A percentile compares a stretch with the other conserved stretches of the same genome.
phyloP scores from a whole-genome alignment of 1,284 basidiomycete species.

The Ganoderma boninense region DNA sequence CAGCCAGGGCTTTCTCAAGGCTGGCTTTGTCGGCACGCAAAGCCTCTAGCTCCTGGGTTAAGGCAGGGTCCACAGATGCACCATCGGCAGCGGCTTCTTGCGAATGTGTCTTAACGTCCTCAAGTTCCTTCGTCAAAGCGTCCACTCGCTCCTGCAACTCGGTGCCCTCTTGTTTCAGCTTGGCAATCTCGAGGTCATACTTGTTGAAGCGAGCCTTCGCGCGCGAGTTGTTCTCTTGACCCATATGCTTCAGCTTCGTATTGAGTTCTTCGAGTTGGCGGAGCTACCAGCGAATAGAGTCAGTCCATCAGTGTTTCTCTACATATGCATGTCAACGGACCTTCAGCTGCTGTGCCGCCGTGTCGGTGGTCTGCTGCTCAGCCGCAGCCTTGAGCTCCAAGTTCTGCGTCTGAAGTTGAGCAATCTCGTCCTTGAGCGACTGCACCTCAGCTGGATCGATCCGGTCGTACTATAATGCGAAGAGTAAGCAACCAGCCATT shows the following conservation, averaged over 20 bases:
- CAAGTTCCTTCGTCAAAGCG: slow-evolving; percentile 43
- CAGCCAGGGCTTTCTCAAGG: slow-evolving; percentile 50
- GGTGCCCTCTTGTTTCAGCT: slow-evolving; percentile 42
- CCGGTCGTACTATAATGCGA: slow-evolving; percentile 74
- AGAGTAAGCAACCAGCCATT: not conserved
- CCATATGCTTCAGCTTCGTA: slow-evolving; percentile 40
- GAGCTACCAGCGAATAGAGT: not conserved
- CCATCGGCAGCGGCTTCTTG: slow-evolving; percentile 29
- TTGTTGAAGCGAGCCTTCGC: slow-evolving; percentile 43
- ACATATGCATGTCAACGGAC: slow-evolving; percentile 17
- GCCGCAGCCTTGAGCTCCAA: slow-evolving; percentile 48
- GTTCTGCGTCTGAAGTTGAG: slow-evolving; percentile 58
- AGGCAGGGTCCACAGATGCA: slow-evolving; percentile 33
- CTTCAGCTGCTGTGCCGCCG: slow-evolving; percentile 31
- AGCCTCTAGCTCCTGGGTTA: slow-evolving; percentile 47
- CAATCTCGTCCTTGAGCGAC: slow-evolving; percentile 78
- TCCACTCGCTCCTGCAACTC: slow-evolving; percentile 41
- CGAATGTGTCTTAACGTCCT: slow-evolving; percentile 40
- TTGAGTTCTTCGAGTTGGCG: slow-evolving; percentile 17
- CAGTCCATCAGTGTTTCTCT: not conserved
- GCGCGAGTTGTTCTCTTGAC: slow-evolving; percentile 44
- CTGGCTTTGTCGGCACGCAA: slow-evolving; percentile 52
- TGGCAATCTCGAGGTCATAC: slow-evolving; percentile 47
- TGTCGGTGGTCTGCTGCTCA: slow-evolving; percentile 49
- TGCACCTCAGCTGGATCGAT: slow-evolving; percentile 91